phyloP scores from a whole-genome alignment of 225 moss, liverwort and hornwort genomes.

The Asterella californica region DNA sequence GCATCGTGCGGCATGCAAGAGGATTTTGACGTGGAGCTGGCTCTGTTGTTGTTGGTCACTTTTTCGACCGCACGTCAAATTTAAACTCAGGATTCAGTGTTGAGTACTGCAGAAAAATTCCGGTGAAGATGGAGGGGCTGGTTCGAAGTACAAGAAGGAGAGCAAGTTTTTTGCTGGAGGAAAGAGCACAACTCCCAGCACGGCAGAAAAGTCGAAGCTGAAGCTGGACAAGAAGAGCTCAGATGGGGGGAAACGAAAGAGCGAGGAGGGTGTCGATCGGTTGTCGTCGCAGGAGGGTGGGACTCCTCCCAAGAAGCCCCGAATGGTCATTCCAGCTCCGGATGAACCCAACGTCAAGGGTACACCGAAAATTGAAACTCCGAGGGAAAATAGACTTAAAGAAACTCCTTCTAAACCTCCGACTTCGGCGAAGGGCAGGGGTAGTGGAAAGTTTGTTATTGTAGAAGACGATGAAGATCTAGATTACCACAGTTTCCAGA shows the following conservation, averaged over 20 bases:
- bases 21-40: background rate
- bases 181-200: background rate
- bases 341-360: constrained; percentile 14
- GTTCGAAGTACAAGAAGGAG: constrained; percentile 36
- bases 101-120: background rate
- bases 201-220: constrained; percentile 30
- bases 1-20: background rate
- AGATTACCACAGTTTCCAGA: constrained; percentile 8
- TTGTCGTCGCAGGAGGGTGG: constrained; percentile 17
- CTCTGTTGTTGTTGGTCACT: background rate
- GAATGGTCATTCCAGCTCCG: constrained; percentile 33
- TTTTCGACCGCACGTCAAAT: background rate
- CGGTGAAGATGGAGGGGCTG: background rate
- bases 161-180: constrained; percentile 39
- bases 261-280: constrained; percentile 33
- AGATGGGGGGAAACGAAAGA: constrained; percentile 54
- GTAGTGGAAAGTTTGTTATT: constrained; percentile 22
- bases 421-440: constrained; percentile 21
- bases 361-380: background rate
- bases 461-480: background rate
- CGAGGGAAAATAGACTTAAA: constrained; percentile 7
- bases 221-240: constrained; percentile 28
- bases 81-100: background rate
- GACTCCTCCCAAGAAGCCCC: constrained; percentile 64
- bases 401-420: constrained; percentile 9